These are phyloP conservation scores for Thuidium tamariscinum DNA, from an alignment of 225 moss, liverwort and hornwort species.

Conservation along the genomic window DNA sequence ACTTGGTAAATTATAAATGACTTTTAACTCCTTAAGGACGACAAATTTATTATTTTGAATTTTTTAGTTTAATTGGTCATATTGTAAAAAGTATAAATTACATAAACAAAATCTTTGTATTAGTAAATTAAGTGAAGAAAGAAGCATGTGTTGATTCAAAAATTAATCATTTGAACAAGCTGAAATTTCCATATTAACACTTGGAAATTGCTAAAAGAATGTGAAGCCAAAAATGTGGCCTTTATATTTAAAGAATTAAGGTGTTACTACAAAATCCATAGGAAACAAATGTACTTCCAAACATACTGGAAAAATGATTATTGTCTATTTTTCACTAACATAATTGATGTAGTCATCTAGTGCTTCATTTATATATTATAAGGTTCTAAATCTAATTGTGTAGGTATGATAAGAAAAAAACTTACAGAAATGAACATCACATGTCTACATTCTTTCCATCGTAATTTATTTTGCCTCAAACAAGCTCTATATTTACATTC, in stretches of 20 bases:
- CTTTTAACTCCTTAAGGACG: fast-evolving
- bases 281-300: background rate
- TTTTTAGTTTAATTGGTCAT: background rate
- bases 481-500: background rate
- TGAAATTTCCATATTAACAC: fast-evolving
- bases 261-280: fast-evolving
- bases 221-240: fast-evolving
- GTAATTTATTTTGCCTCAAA: no score
- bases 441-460: background rate
- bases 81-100: background rate
- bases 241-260: background rate
- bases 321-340: no score
- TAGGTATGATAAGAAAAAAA: background rate
- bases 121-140: background rate
- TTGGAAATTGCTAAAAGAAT: background rate
- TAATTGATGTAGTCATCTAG: fast-evolving
- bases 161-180: background rate
- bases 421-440: no score
- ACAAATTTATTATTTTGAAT: background rate
- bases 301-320: background rate
- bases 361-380: background rate
- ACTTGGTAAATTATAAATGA: background rate
- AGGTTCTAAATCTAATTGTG: background rate
- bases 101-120: background rate
- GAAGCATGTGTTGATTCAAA: background rate